Evolutionary conservation across 1,284 basidiomycete species (phyloP), one percentile per base, ranked within the genome.

Genomic region (Cerioporus squamosus): DNA sequence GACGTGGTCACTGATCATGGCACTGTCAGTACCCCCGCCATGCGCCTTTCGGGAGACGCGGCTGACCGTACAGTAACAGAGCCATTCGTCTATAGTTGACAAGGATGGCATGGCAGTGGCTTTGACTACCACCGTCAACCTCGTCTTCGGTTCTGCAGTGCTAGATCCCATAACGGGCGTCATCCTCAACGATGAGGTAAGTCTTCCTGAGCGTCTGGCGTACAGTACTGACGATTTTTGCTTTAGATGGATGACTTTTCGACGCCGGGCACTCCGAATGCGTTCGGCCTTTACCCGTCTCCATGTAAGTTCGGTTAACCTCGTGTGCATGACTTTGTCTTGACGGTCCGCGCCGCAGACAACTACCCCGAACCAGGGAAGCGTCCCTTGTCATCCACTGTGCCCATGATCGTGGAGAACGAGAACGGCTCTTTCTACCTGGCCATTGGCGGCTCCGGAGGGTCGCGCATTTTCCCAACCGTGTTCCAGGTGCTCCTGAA

Each of bases 301-400:
- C 94, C 95, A 8, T 94, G 90, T 91, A 68, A 64, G 84, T 72
- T 44, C n/a, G 8, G 12, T 7, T 15, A 20, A 23, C 2, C 38
- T 40, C n/a, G 26, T 31, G 2, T 15, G 24, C 9, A 23, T 31
- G 20, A 26, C 24, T 5, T n/a, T 2, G 9, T 18, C 10, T 33
- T 51, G 23, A 55, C 18, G 26, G 17, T 14, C 14, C 12, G 22
- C n/a, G 20, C 20, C 12, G 14, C 67, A 92, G 91, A 87, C 75
- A 97, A 97, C 72, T 96, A 92, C 69, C 94, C 95, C 1, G 87
- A 86, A 65, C 83, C 92, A 1, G 85, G 88, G 17, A 98, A 97
- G 75, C 87, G 93, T 8, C 93, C 95, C 0, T 76, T 98, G 10
- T 96, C 94, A 0, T 96, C 94, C 2, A 97, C 84, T 0, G 74